These are phyloP conservation scores for Schoenoplectus triqueter DNA, from an alignment of 202 grass and related monocot species.

Conservation along the genomic window DNA sequence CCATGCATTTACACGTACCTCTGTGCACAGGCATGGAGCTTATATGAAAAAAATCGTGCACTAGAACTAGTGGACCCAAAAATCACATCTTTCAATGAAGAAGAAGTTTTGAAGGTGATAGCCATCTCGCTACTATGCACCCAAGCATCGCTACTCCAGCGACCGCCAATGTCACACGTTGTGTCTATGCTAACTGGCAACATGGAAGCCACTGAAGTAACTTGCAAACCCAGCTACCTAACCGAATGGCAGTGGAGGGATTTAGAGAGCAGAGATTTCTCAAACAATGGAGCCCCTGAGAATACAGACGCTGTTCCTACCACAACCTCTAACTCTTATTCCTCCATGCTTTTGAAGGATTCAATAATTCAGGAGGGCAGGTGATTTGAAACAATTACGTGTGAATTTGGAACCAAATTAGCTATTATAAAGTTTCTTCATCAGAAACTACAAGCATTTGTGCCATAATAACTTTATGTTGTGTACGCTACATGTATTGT, in stretches of 20 bases:
- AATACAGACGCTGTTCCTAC: not conserved
- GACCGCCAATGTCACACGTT: constrained; percentile 46
- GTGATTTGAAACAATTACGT: constrained; percentile 16
- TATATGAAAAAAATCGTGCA: constrained; percentile 35
- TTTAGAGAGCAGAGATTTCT: not conserved
- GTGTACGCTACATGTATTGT: too few relatives aligned
- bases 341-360: not conserved
- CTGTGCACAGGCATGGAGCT: not conserved
- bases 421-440: too few relatives aligned
- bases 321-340: not conserved
- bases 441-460: too few relatives aligned
- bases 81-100: constrained; percentile 25
- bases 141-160: constrained; percentile 25
- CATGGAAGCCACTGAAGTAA: constrained; percentile 11
- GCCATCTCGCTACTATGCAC: constrained; percentile 40
- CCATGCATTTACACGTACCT: too few relatives aligned
- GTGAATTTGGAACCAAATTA: too few relatives aligned
- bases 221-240: constrained; percentile 37
- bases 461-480: too few relatives aligned
- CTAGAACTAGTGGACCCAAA: constrained; percentile 41
- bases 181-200: constrained; percentile 47
- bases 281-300: not conserved
- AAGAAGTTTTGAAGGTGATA: constrained; percentile 28
- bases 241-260: constrained; percentile 39
- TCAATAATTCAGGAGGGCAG: constrained; percentile 44